A percentile compares a stretch with the other conserved stretches of the same genome.
Evolutionary conservation across 192 early-diverging fungal genomes (phyloP).

Genomic region (Phlyctochytrium planicorne): DNA sequence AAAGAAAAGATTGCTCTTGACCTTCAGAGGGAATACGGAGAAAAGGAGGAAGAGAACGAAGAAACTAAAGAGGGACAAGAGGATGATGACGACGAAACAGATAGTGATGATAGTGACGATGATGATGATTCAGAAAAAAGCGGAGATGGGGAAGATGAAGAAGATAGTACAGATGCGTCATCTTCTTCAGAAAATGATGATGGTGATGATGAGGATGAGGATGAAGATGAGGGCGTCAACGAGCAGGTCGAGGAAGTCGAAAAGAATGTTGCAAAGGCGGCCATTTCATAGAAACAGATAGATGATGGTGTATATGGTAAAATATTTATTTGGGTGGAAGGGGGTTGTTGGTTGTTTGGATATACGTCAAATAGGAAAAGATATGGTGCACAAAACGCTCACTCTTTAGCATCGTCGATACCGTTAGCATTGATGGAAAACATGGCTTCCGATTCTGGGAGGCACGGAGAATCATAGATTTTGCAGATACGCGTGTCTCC

Average conservation of each 20-base stretch:
- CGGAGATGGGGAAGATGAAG: not conserved
- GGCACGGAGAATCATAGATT: constrained; percentile 93
- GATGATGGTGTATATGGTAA: too few species aligned
- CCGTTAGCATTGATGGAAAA: constrained; percentile 91
- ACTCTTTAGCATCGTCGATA: constrained; percentile 83
- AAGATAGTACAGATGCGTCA: not conserved
- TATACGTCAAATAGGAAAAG: not conserved
- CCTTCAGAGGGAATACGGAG: not conserved
- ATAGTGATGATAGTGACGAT: not conserved
- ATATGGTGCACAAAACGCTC: constrained; percentile 7
- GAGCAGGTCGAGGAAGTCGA: not conserved
- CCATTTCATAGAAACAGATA: not conserved
- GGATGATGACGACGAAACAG: constrained; percentile 1
- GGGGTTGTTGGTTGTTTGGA: too few species aligned
- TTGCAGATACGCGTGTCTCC: constrained; percentile 94
- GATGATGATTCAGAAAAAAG: constrained; percentile 3
- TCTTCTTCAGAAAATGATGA: not conserved
- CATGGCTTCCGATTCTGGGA: constrained; percentile 87
- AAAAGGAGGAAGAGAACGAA: not conserved
- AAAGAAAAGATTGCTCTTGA: constrained; percentile 25
- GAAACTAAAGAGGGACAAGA: not conserved
- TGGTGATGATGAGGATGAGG: not conserved
- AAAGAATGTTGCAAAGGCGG: not conserved
- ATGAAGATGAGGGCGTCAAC: not conserved
- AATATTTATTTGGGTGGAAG: too few species aligned